Base-by-base conservation (phyloP, 163 green algal species). In the Dunaliella salina region DNA sequence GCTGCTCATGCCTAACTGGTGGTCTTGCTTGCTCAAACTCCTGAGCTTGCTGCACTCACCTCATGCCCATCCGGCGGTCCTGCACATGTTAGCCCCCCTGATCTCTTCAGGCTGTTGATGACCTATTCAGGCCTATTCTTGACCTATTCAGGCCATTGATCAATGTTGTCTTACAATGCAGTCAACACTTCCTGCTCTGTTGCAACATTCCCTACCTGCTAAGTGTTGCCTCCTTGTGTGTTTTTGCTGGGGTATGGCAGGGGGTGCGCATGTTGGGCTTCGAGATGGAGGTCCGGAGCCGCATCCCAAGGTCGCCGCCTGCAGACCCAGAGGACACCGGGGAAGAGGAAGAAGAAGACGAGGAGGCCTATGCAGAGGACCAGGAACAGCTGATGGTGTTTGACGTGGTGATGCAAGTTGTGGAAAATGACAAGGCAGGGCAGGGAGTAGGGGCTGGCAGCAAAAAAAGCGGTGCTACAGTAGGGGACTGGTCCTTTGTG, bases 271-370 rank as follows among this genome's bases (percentile, higher is more conserved):
- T 82, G 79, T 30, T 82, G 79, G 79, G 32, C 26, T 82, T 82
- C 63, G 79, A 82, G 79, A 82, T 82, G 79, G 79, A 82, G 33
- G 79, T 82, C 11, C 79, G 79, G n/a, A 82, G 79, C 79, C 79
- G 35, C 32, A 24, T 82, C 8, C 79, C 79, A 82, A 24, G 63
- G 24, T 5, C 63, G 1, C 22, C 22, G 11, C 63, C 63, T 50
- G 40, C 40, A 75, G 24, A 26, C 63, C 63, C 79, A 32, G 32
- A 4, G 1, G 30, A 17, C 13, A 26, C 32, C 20, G 79, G 22
- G 13, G 32, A 82, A 33, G 33, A 82, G 15, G 75, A 81, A 29
- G 75, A 25, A 15, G 79, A 45, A 35, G 32, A 59, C 8, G 79
- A 45, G 20, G 32, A 82, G 15, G 33, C n/a, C 32, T 59, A 63